Percentiles rank a stretch among this genome's conserved stretches.
These are phyloP conservation scores for Aaosphaeria pasadenensis DNA, from an alignment of 2,329 filamentous ascomycete genomes.

Conservation along the genomic window DNA sequence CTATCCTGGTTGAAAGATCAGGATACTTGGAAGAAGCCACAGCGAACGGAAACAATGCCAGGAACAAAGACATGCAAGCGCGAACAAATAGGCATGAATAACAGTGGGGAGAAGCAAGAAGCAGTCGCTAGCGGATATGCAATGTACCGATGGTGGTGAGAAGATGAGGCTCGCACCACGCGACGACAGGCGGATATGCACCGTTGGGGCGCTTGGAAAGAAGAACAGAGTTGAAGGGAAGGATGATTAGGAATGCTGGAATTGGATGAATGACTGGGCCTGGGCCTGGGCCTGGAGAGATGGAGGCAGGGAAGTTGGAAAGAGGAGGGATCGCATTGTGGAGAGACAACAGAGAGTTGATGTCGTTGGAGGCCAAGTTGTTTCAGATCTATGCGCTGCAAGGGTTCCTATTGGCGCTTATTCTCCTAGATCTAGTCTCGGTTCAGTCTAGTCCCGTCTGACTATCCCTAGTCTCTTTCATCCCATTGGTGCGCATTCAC, in stretches of 20 bases:
- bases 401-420: not conserved
- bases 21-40: not conserved
- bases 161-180: slow-evolving; percentile 15
- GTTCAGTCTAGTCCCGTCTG: no score
- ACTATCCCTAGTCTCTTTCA: no score
- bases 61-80: not conserved
- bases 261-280: no score
- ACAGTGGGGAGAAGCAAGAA: not conserved
- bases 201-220: slow-evolving; percentile 25
- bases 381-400: slow-evolving; percentile 14
- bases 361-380: slow-evolving; percentile 6
- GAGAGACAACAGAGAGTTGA: not conserved
- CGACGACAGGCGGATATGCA: slow-evolving; percentile 31
- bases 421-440: not conserved
- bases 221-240: slow-evolving; percentile 4
- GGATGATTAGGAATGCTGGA: not conserved
- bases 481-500: no score
- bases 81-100: no score
- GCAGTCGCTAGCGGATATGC: not conserved
- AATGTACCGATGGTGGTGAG: slow-evolving; percentile 13
- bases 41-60: not conserved
- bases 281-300: slow-evolving; percentile 3
- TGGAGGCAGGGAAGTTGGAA: slow-evolving; percentile 13
- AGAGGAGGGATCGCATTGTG: not conserved
- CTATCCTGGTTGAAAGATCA: not conserved